Percentiles rank a stretch among this genome's conserved stretches.
Conservation (phyloP, 73 alveolate genomes). For the Paraurostyla sp. region DNA sequence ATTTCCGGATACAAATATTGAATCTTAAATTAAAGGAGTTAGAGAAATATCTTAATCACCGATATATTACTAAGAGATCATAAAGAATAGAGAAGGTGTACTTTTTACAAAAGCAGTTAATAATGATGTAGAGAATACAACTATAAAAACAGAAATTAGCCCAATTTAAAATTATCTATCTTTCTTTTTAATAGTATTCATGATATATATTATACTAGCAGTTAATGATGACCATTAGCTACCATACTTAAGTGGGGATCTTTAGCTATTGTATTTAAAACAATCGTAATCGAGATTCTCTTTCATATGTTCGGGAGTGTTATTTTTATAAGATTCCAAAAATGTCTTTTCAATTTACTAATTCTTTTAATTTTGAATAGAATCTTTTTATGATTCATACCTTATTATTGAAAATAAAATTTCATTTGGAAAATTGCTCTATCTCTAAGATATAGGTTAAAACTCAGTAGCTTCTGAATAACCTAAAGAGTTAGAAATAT, state of each 20-base stretch:
- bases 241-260: neutral
- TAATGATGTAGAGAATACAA: conserved; percentile 15
- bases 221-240: neutral
- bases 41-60: conserved; percentile 38
- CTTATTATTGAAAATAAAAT: no score
- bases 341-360: no score
- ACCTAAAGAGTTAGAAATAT: no score
- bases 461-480: no score
- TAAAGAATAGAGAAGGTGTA: conserved; percentile 37
- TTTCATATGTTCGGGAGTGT: neutral
- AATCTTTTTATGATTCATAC: no score
- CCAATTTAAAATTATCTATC: conserved; percentile 44
- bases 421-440: no score
- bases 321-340: neutral
- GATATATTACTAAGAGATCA: conserved; percentile 5
- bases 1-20: conserved; percentile 19
- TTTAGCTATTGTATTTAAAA: neutral
- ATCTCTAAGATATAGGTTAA: no score
- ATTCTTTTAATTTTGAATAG: no score
- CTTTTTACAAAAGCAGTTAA: conserved; percentile 26
- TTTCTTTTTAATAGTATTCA: conserved; percentile 2
- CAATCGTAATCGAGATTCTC: neutral
- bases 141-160: conserved; percentile 32
- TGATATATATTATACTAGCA: neutral
- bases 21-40: neutral